A percentile compares a stretch with the other conserved stretches of the same genome.
phyloP scores from a whole-genome alignment of 768 basidiomycete species.

The Rhodosporidiobolus odoratus region DNA sequence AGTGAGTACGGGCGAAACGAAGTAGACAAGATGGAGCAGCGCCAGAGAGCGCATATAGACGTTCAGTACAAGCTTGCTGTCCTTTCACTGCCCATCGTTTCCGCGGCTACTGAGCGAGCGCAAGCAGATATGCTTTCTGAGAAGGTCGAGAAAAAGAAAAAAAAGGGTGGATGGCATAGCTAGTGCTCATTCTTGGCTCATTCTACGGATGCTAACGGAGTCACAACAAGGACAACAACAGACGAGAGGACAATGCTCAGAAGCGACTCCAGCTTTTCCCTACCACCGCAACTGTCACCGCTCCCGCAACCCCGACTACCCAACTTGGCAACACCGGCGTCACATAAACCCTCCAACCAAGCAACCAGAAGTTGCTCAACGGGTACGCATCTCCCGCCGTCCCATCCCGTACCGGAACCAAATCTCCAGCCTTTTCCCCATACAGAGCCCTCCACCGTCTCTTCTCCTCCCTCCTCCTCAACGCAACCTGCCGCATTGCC shows the following conservation, averaged over 20 bases:
- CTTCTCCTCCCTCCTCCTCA: constrained; percentile 8
- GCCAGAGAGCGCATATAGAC: no score
- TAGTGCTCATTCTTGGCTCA: no score
- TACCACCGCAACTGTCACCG: not conserved
- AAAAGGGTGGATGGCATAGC: no score
- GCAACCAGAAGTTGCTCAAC: constrained; percentile 6
- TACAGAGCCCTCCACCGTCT: not conserved
- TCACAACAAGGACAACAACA: not conserved
- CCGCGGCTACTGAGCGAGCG: no score
- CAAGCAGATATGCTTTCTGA: no score
- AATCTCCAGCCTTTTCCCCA: not conserved
- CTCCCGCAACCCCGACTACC: not conserved
- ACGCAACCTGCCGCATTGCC: constrained; percentile 18
- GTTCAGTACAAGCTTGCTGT: no score
- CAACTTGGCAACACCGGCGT: not conserved
- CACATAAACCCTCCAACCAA: constrained; percentile 2
- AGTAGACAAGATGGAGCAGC: not conserved
- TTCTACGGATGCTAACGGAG: no score
- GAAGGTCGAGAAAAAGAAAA: no score
- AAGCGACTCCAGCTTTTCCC: not conserved
- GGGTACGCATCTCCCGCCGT: not conserved
- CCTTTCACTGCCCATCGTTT: no score
- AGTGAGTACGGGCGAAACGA: no score
- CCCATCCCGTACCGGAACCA: not conserved
- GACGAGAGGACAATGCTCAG: not conserved